Base-by-base conservation (phyloP, 2,329 filamentous ascomycete species). In the Clathrospora elynae region DNA sequence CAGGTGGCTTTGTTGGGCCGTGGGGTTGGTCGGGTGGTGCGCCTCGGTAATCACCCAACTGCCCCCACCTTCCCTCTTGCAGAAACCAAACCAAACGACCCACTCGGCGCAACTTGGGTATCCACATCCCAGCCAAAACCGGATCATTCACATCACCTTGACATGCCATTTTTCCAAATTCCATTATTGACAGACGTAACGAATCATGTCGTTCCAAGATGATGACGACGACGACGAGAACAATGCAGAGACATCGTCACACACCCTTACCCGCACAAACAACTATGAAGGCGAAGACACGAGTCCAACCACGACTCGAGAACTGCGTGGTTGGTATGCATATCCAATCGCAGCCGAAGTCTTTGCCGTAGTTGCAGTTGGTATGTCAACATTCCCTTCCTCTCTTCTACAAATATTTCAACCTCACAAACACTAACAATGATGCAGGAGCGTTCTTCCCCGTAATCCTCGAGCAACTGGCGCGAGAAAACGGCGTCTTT, bases 261-360 rank as follows among this genome's bases (percentile, higher is more conserved):
- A n/a, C 6, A 8, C 24, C 35, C 2, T n/a, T 16, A 22, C 35
- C 30, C 8, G 28, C 31, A 30, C 12, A 17, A 20, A 18, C 3
- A 55, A 53, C 20, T 70, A 67, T 20, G 46, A 57, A 24, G 55
- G 54, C 34, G 65, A 69, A 57, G 66, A 70, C 35, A 85, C 81
- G 10, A 82, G 89, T n/a, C 82, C 85, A 24, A 95, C 90, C 4
- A 93, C 87, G 62, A 72, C 71, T 49, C 89, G 86, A 68, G 90
- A 96, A 77, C 78, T 95, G 51, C 77, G 82, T 31, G 90, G 90
- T 48, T 96, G 90, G 90, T 95, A 95, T 70, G 86, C 86, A 62
- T 95, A 95, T 75, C 85, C 86, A 20, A 92, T 93, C 74, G 90
- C 90, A 9, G 88, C 90, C 6, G 90, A 96, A 72, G 90, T 93